Evolutionary conservation across 2,329 filamentous ascomycete species (phyloP).

Genomic region (Graphilbum sp.): DNA sequence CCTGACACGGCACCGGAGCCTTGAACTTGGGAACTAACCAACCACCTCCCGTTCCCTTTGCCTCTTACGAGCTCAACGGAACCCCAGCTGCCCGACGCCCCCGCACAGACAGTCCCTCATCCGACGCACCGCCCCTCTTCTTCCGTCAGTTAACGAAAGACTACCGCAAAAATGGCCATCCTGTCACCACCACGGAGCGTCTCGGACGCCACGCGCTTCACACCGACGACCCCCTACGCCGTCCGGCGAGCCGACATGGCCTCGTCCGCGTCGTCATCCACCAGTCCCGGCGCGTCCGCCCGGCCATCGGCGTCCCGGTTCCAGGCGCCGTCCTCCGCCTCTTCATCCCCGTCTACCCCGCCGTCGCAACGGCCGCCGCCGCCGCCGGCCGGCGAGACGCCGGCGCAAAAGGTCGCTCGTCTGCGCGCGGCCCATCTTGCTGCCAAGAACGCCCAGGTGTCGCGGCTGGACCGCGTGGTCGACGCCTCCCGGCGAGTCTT

Average conservation of each 20-base stretch:
- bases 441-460: conserved; percentile 42
- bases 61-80: too few relatives aligned
- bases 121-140: background rate
- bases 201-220: conserved; percentile 68
- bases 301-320: conserved; percentile 9
- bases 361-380: background rate
- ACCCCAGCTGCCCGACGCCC: too few relatives aligned
- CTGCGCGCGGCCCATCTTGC: conserved; percentile 51
- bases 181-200: conserved; percentile 41
- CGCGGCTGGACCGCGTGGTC: conserved; percentile 33
- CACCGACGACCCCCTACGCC: conserved; percentile 53
- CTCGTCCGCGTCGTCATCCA: conserved; percentile 3
- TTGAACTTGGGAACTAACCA: too few relatives aligned
- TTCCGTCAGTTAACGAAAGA: too few relatives aligned
- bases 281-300: conserved; percentile 5
- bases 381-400: conserved; percentile 34
- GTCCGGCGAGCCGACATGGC: conserved; percentile 37
- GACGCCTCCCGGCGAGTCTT: conserved; percentile 31
- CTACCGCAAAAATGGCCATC: conserved; percentile 6
- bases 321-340: conserved; percentile 1
- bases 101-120: too few relatives aligned
- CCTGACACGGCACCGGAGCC: background rate
- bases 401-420: conserved; percentile 52
- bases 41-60: too few relatives aligned
- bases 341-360: background rate